Percentiles rank a stretch among this genome's conserved stretches.
Conservation (phyloP, 805 yeast genomes). For the Danielia oregonensis region DNA sequence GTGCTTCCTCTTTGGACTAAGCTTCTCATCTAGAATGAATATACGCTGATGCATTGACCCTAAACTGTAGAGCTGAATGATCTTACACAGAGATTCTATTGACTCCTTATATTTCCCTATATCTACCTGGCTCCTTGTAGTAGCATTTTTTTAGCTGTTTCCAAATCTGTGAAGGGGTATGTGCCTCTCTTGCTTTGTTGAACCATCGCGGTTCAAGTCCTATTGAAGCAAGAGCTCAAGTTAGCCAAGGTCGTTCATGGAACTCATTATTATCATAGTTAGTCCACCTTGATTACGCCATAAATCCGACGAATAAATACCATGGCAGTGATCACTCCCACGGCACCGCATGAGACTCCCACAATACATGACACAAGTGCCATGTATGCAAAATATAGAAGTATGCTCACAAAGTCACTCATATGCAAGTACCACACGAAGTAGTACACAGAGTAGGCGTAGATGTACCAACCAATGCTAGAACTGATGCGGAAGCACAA, state of each 20-base stretch:
- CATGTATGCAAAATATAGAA: constrained; percentile 72
- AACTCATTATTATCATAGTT: too few species aligned
- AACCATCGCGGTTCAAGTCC: too few species aligned
- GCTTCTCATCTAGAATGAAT: constrained; percentile 5
- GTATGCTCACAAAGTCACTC: constrained; percentile 60
- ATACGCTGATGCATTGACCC: constrained; percentile 8
- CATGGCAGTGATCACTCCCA: constrained; percentile 66
- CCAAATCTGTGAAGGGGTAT: too few species aligned
- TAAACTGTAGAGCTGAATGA: too few species aligned
- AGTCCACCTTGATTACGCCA: constrained; percentile 55
- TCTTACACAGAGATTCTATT: too few species aligned
- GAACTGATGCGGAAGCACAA: constrained; percentile 64
- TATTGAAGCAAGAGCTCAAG: too few species aligned
- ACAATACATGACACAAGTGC: constrained; percentile 57
- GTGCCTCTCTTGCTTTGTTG: too few species aligned
- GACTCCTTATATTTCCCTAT: too few species aligned
- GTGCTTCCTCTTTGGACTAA: constrained; percentile 97
- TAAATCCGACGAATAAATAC: constrained; percentile 62
- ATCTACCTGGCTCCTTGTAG: too few species aligned
- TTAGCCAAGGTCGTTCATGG: too few species aligned
- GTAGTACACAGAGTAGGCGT: constrained; percentile 65
- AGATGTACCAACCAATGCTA: constrained; percentile 70
- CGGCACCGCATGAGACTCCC: constrained; percentile 71
- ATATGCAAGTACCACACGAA: constrained; percentile 54
- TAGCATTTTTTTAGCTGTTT: too few species aligned